These are phyloP conservation scores for Gomphus bonarii DNA, from an alignment of 1,284 basidiomycete genomes.

Conservation along the genomic window DNA sequence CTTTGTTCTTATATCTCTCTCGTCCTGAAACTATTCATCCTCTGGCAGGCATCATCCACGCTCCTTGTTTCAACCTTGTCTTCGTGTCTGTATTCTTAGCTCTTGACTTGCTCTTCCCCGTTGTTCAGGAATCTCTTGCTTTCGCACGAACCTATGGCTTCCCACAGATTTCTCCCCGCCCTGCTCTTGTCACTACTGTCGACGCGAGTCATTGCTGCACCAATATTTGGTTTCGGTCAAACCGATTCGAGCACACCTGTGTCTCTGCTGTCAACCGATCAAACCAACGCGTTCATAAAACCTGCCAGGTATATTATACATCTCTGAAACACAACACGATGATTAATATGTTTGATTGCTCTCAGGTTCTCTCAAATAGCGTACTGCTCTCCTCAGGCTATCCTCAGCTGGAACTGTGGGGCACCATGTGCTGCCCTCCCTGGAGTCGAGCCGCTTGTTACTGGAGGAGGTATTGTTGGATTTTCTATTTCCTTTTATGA, in stretches of 20 bases:
- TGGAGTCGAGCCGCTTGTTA: conserved; percentile 24
- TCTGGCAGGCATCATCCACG: too few species aligned
- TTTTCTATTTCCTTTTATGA: background rate
- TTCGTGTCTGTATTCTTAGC: background rate
- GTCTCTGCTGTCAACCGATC: background rate
- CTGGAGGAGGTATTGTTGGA: conserved; percentile 26
- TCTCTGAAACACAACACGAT: background rate
- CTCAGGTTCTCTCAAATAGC: conserved; percentile 27
- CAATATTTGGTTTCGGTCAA: background rate
- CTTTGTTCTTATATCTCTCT: too few species aligned
- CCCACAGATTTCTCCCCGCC: background rate
- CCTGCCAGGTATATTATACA: background rate
- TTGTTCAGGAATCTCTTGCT: background rate
- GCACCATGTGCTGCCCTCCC: conserved; percentile 24
- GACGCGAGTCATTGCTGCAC: background rate
- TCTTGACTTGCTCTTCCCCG: background rate
- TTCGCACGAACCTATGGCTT: background rate
- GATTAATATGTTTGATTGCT: background rate
- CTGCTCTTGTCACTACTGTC: background rate
- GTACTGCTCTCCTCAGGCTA: conserved; percentile 27
- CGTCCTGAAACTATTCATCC: too few species aligned
- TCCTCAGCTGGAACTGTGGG: conserved; percentile 28
- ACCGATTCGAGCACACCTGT: background rate
- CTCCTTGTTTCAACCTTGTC: background rate
- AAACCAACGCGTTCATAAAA: conserved; percentile 1